These are phyloP conservation scores for Diaporthe caulivora DNA, from an alignment of 2,329 filamentous ascomycete genomes.

Conservation along the genomic window DNA sequence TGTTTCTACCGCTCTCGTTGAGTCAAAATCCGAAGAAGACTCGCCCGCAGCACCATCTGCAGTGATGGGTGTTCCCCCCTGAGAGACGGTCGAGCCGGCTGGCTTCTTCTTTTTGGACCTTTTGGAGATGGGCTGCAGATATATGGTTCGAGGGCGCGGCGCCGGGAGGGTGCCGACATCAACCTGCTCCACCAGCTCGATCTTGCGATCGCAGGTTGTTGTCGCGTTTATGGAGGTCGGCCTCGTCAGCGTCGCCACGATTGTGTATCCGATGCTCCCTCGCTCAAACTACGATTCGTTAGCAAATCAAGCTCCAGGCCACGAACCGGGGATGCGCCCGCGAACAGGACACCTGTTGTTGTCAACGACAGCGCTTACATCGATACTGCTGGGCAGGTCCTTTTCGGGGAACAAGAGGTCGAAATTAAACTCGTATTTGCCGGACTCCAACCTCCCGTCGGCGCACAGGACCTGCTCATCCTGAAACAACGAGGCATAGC, in stretches of 20 bases:
- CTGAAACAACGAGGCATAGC: constrained; percentile 84
- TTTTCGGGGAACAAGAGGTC: constrained; percentile 51
- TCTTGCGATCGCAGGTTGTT: constrained; percentile 82
- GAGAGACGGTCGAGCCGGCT: constrained; percentile 50
- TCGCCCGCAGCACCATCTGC: constrained; percentile 49
- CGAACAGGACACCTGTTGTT: not conserved
- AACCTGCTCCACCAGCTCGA: constrained; percentile 84
- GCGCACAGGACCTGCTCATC: constrained; percentile 85
- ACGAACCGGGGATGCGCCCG: constrained; percentile 1
- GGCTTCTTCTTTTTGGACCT: constrained; percentile 73
- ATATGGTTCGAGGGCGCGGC: constrained; percentile 85
- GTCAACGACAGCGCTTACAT: constrained; percentile 71
- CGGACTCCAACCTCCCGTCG: constrained; percentile 79
- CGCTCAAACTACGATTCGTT: constrained; percentile 81
- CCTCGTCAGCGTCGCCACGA: constrained; percentile 89
- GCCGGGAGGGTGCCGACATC: constrained; percentile 82
- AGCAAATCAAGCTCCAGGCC: not conserved
- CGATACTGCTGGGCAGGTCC: constrained; percentile 87
- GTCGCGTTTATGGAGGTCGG: constrained; percentile 88
- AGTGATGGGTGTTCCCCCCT: constrained; percentile 49
- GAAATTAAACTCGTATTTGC: constrained; percentile 80
- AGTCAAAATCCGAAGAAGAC: constrained; percentile 53
- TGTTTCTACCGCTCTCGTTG: constrained; percentile 52
- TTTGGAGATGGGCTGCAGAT: constrained; percentile 86
- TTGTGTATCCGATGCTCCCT: constrained; percentile 90